phyloP scores from a whole-genome alignment of 2,329 filamentous ascomycete species.

The Helicocarpus griseus region DNA sequence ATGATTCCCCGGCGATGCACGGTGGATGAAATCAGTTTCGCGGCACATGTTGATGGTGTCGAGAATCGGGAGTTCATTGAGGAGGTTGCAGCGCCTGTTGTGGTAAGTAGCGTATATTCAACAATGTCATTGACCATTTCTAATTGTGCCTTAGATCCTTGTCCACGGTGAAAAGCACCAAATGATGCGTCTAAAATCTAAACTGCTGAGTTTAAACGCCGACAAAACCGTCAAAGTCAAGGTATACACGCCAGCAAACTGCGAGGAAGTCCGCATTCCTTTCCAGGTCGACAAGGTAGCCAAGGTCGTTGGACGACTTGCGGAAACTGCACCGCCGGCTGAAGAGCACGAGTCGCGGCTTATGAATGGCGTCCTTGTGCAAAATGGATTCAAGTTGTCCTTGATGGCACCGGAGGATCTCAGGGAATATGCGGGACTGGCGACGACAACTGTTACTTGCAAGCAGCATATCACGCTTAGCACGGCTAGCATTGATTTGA shows the following conservation, averaged over 20 bases:
- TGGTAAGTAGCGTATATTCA: conserved; percentile 49
- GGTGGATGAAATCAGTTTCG: conserved; percentile 89
- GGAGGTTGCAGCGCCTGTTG: conserved; percentile 80
- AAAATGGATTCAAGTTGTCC: conserved; percentile 95
- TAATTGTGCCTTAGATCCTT: conserved; percentile 55
- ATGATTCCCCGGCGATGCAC: conserved; percentile 90
- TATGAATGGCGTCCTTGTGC: conserved; percentile 83
- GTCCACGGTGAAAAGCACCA: conserved; percentile 97
- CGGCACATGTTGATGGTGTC: conserved; percentile 89
- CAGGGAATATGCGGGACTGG: conserved; percentile 91
- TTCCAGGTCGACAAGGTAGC: conserved; percentile 93
- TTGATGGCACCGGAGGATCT: conserved; percentile 96
- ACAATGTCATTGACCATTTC: background rate
- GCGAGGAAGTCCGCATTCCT: conserved; percentile 86
- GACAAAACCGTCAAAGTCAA: conserved; percentile 74
- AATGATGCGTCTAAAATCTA: conserved; percentile 94
- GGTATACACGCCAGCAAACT: conserved; percentile 88
- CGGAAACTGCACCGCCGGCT: conserved; percentile 62
- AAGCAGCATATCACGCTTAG: conserved; percentile 81
- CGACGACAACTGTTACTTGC: conserved; percentile 87
- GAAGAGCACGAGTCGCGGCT: conserved; percentile 42
- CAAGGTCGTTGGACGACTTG: conserved; percentile 90
- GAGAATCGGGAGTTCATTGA: conserved; percentile 97
- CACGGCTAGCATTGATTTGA: conserved; percentile 80
- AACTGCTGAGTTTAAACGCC: conserved; percentile 83